Conservation (phyloP, 306 rosid genomes). For the Dalbergia cochinchinensis region DNA sequence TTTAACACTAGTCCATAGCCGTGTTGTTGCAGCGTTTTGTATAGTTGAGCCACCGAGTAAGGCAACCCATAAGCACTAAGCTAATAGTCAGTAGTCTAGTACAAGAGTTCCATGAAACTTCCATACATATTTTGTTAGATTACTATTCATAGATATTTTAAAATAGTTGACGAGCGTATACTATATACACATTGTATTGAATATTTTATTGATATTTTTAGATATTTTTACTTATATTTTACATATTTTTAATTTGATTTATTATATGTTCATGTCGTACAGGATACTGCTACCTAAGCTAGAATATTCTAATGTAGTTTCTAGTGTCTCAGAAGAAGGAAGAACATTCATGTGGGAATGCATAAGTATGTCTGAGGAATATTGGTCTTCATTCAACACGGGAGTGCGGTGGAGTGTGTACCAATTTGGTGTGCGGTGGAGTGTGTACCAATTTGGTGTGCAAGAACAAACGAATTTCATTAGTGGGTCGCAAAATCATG, state of each 20-base stretch:
- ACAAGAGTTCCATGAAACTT: conserved; percentile 37
- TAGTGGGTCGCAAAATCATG: conserved; percentile 30
- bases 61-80: conserved; percentile 13
- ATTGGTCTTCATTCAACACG: conserved; percentile 36
- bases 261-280: too few relatives aligned
- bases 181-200: too few relatives aligned
- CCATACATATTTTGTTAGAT: not conserved
- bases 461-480: not conserved
- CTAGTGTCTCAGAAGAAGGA: not conserved
- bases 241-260: too few relatives aligned
- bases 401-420: not conserved
- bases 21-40: conserved; percentile 18
- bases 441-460: not conserved
- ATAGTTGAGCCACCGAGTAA: too few relatives aligned
- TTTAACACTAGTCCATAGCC: not conserved
- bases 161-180: too few relatives aligned
- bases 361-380: not conserved
- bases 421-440: not conserved
- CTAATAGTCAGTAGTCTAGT: not conserved
- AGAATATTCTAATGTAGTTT: not conserved
- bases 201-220: too few relatives aligned
- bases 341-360: not conserved
- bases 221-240: too few relatives aligned
- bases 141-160: too few relatives aligned
- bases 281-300: too few relatives aligned